Conservation (phyloP, 441 rosid species). For the Syzygium malaccense region DNA sequence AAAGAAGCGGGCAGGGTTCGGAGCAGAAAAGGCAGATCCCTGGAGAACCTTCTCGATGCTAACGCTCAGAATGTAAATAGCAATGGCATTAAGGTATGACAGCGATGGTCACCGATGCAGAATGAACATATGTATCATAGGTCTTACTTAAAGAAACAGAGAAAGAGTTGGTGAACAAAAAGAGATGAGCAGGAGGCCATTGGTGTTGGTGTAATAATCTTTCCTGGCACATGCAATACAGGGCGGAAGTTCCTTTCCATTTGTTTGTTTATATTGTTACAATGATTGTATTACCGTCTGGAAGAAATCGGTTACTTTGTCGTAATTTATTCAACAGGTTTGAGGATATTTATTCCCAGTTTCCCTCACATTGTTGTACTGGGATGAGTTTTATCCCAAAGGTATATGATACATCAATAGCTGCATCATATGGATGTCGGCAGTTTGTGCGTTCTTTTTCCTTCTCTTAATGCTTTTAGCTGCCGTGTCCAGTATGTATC, state of each 20-base stretch:
- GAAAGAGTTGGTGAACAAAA: conserved; percentile 1
- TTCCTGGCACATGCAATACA: conserved; percentile 14
- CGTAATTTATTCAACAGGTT: background rate
- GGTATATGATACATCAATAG: background rate
- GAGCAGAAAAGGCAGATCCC: conserved; percentile 61
- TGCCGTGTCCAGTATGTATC: background rate
- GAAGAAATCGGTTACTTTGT: background rate
- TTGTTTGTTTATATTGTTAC: conserved; percentile 7
- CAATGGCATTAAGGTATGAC: conserved; percentile 29
- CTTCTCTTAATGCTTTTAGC: background rate
- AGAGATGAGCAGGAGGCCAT: background rate
- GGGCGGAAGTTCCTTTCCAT: conserved; percentile 9
- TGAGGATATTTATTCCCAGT: background rate
- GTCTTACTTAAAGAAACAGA: conserved; percentile 10
- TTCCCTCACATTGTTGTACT: background rate
- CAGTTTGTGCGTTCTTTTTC: conserved; percentile 2
- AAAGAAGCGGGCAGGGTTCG: conserved; percentile 79
- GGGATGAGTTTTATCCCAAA: background rate
- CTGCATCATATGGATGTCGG: background rate
- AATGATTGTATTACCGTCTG: conserved; percentile 5
- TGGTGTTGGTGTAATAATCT: conserved; percentile 4
- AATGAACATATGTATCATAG: conserved; percentile 28
- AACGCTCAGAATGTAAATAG: conserved; percentile 22
- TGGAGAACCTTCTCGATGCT: conserved; percentile 74
- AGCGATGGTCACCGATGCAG: conserved; percentile 6